These are phyloP conservation scores for Tetrapisispora pingtungensis DNA, from an alignment of 805 yeast genomes.

Conservation along the genomic window DNA sequence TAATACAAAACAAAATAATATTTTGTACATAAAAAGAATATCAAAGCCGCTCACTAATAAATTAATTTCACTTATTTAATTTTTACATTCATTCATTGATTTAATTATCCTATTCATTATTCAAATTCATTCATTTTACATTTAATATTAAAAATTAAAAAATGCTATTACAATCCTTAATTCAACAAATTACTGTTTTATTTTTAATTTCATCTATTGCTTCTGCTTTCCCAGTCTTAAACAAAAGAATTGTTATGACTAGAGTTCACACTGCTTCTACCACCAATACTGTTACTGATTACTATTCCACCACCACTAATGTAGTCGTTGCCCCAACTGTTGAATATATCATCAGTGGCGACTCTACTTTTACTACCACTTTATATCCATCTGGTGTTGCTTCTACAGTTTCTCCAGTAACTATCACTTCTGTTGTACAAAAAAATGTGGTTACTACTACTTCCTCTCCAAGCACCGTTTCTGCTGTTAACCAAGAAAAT, in stretches of 20 bases:
- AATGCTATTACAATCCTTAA: constrained; percentile 1
- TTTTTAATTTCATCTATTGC: constrained; percentile 5
- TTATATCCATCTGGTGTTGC: constrained; percentile 28
- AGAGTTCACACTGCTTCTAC: constrained; percentile 48
- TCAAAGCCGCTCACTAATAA: not conserved
- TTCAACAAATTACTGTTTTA: not conserved
- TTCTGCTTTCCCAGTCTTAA: constrained; percentile 18
- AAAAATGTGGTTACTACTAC: constrained; percentile 8
- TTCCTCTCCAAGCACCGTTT: constrained; percentile 16
- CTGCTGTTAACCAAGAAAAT: not conserved
- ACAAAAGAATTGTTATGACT: constrained; percentile 38
- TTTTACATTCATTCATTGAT: not conserved
- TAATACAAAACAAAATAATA: not conserved
- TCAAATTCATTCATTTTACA: not conserved
- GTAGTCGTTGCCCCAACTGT: constrained; percentile 34
- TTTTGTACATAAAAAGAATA: not conserved
- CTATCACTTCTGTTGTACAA: constrained; percentile 19
- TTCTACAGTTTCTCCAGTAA: constrained; percentile 29
- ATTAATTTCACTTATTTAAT: not conserved
- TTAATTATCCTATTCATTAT: not conserved
- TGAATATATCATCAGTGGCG: constrained; percentile 30
- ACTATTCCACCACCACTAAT: constrained; percentile 34
- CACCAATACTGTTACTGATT: constrained; percentile 35
- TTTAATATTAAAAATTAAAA: not conserved
- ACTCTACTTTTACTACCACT: constrained; percentile 32